Evolutionary conservation across 208 protist genomes (phyloP).

Genomic region (Leptomonas seymouri): DNA sequence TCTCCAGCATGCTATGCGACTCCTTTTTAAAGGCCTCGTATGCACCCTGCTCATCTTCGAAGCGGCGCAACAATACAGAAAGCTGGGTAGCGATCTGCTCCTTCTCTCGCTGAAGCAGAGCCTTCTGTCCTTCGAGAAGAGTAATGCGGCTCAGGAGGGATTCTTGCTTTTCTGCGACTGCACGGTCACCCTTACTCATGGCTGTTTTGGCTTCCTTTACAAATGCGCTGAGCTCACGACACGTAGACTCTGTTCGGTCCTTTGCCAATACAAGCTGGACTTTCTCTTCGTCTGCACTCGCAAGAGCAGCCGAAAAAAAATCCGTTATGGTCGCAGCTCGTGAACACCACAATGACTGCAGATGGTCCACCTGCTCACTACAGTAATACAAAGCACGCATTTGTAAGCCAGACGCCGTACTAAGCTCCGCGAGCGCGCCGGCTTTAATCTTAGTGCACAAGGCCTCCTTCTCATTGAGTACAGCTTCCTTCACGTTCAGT

Average conservation of each 20-base stretch:
- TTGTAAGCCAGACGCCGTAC: background rate
- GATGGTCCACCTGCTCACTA: background rate
- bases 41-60: constrained; percentile 31
- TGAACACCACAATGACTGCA: background rate
- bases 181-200: constrained; percentile 26
- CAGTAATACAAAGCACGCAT: background rate
- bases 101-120: constrained; percentile 10
- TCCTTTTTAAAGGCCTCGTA: constrained; percentile 21
- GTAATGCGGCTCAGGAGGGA: constrained; percentile 18
- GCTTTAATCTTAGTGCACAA: background rate
- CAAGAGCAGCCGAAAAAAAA: background rate
- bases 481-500: constrained; percentile 4
- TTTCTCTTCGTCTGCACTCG: background rate
- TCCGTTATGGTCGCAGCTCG: background rate
- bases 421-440: background rate
- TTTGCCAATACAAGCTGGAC: constrained; percentile 14
- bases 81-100: constrained; percentile 16
- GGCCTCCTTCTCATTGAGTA: background rate
- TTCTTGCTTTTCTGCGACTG: constrained; percentile 33
- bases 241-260: constrained; percentile 20
- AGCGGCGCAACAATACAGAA: constrained; percentile 28
- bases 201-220: constrained; percentile 36
- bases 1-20: constrained; percentile 10
- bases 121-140: constrained; percentile 18
- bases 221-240: constrained; percentile 37